Conservation (phyloP, 371 early-diverging fungal species). For the Mortierella sp. region DNA sequence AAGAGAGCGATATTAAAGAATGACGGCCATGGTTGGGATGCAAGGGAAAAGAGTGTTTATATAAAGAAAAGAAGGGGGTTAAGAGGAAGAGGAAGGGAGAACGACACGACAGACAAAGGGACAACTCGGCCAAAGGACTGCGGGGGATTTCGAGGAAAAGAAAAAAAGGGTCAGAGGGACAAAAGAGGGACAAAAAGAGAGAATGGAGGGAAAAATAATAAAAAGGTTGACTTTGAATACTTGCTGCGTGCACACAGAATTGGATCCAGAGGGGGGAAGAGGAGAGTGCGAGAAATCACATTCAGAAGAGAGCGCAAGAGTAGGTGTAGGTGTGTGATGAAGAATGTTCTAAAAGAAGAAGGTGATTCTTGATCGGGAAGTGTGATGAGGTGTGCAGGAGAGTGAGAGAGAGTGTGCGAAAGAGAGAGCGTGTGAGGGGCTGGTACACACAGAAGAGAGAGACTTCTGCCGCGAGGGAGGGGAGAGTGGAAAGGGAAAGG, state of each 20-base stretch:
- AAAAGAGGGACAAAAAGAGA: background rate
- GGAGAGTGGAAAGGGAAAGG: background rate
- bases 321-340: too few species aligned
- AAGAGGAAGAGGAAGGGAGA: background rate
- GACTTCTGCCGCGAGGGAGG: background rate
- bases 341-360: background rate
- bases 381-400: background rate
- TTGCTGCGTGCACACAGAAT: background rate
- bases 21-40: background rate
- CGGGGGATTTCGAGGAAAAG: background rate
- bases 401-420: background rate
- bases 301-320: too few species aligned
- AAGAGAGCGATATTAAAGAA: background rate
- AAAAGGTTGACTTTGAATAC: background rate
- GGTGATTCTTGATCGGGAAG: background rate
- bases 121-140: background rate
- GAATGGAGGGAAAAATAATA: constrained; percentile 6
- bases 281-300: too few species aligned
- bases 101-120: background rate
- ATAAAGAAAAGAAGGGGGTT: too few species aligned
- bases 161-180: background rate
- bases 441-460: background rate
- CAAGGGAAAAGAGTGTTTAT: background rate
- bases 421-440: constrained; percentile 5
- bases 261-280: too few species aligned